phyloP scores from a whole-genome alignment of 2,329 filamentous ascomycete genomes.

The Neofusicoccum sp. region DNA sequence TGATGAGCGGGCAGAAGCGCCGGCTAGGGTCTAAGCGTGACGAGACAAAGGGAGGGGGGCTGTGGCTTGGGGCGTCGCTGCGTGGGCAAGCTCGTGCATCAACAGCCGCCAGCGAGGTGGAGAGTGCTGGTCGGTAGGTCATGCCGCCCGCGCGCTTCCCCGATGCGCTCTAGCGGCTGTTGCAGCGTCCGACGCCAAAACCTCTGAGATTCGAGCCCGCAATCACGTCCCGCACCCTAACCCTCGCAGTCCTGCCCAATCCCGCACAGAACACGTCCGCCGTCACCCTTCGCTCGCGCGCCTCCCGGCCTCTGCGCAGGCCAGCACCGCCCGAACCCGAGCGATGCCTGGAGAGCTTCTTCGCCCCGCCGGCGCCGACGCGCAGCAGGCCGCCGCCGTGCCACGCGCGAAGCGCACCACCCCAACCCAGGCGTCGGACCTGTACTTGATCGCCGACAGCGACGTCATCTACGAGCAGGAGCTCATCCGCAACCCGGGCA shows the following conservation, averaged over 20 bases:
- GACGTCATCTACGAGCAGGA: constrained; percentile 97
- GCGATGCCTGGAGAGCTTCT: constrained; percentile 47
- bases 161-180: too few species aligned
- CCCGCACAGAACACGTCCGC: constrained; percentile 1
- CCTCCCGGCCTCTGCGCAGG: constrained; percentile 28
- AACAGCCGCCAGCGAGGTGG: neutral
- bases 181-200: too few species aligned
- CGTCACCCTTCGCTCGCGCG: constrained; percentile 15
- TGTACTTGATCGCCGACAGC: constrained; percentile 66
- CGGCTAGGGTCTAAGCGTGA: neutral
- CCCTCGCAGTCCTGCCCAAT: neutral
- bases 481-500: constrained; percentile 78
- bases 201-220: too few species aligned
- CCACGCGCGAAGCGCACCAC: constrained; percentile 26
- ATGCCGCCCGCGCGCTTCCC: too few species aligned
- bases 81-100: constrained; percentile 15
- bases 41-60: constrained; percentile 5
- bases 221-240: constrained; percentile 1
- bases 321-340: constrained; percentile 30
- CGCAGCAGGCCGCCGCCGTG: constrained; percentile 4
- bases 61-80: too few species aligned
- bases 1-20: neutral
- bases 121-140: too few species aligned
- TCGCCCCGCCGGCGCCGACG: constrained; percentile 24
- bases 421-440: constrained; percentile 36